A percentile compares a stretch with the other conserved stretches of the same genome.
Conservation (phyloP, 1,284 basidiomycete species). For the Tylopilus orsonianus region DNA sequence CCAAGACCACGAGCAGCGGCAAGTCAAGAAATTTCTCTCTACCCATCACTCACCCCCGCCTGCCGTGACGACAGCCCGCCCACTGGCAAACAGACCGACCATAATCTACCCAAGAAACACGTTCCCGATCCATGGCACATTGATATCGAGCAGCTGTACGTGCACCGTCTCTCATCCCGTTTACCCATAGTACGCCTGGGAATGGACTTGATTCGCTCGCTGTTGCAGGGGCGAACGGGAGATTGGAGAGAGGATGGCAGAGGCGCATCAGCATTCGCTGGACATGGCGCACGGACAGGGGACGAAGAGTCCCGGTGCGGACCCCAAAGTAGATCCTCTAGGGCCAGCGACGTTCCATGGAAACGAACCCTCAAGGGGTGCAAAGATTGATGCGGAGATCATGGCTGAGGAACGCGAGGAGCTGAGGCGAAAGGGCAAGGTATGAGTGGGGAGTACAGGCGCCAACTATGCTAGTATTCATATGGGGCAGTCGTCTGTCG, state of each 20-base stretch:
- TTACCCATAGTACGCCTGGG: background rate
- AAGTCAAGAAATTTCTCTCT: constrained; percentile 4
- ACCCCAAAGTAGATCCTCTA: constrained; percentile 40
- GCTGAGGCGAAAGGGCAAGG: constrained; percentile 48
- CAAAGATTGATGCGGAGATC: constrained; percentile 60
- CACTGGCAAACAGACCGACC: constrained; percentile 19
- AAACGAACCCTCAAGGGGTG: constrained; percentile 60
- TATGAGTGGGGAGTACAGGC: constrained; percentile 14
- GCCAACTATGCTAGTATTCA: too few species aligned
- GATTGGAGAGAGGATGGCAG: constrained; percentile 38
- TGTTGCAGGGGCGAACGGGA: constrained; percentile 41
- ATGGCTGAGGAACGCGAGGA: constrained; percentile 50
- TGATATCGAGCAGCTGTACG: constrained; percentile 43
- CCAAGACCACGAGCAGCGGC: constrained; percentile 45
- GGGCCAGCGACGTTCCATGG: constrained; percentile 49
- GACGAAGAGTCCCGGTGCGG: constrained; percentile 16
- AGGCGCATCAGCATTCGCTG: constrained; percentile 35
- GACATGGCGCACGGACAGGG: constrained; percentile 28
- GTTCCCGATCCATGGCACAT: constrained; percentile 36
- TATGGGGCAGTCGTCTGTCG: too few species aligned
- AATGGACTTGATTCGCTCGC: background rate
- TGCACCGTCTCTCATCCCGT: background rate
- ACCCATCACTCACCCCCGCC: too few species aligned
- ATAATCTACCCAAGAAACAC: constrained; percentile 27
- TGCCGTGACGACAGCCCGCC: constrained; percentile 13